Conservation (phyloP, 768 basidiomycete species). For the Tephrocybe sp. region DNA sequence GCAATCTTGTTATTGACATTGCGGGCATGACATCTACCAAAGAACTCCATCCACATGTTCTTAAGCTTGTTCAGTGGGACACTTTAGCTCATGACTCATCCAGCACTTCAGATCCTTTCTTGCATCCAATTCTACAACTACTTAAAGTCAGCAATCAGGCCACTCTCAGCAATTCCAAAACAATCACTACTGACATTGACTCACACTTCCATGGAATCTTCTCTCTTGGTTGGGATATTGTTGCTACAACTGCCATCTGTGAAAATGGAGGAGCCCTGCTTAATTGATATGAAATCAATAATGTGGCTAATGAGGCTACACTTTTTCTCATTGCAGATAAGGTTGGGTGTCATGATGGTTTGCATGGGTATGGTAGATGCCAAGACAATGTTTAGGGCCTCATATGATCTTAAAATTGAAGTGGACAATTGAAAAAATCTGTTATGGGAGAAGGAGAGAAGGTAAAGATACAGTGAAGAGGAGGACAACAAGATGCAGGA, state of each 20-base stretch:
- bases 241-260: background rate
- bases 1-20: conserved; percentile 1
- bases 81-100: background rate
- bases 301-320: background rate
- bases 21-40: background rate
- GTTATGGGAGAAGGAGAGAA: no score
- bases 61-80: background rate
- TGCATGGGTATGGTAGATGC: background rate
- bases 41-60: background rate
- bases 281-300: background rate
- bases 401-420: background rate
- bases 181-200: background rate
- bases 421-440: background rate
- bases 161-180: background rate
- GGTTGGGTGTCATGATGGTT: background rate
- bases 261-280: background rate
- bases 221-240: background rate
- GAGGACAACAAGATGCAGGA: no score
- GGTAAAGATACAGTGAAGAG: no score
- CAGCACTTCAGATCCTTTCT: background rate
- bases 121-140: background rate
- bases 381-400: background rate
- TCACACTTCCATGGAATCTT: background rate
- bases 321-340: background rate
- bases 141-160: background rate